A percentile compares a stretch with the other conserved stretches of the same genome.
Evolutionary conservation across 805 yeast genomes (phyloP).

Genomic region (Metschnikowia reukaufii): DNA sequence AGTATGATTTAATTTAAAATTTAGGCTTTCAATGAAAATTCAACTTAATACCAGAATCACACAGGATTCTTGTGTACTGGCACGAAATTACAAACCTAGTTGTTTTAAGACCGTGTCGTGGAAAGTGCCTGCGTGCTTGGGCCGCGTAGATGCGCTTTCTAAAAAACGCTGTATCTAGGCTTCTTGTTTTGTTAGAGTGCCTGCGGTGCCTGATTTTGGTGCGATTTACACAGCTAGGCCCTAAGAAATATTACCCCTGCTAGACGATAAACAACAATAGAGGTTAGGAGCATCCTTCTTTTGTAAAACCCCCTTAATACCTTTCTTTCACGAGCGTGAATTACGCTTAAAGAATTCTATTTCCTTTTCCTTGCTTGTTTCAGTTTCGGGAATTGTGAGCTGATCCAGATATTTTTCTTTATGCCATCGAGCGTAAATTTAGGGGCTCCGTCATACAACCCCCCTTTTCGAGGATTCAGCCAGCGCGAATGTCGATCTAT

Average conservation of each 20-base stretch:
- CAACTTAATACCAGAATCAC: too few species aligned
- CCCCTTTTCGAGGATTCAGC: background rate
- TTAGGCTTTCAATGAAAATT: too few species aligned
- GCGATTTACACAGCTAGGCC: background rate
- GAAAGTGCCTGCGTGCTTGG: background rate
- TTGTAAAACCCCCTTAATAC: background rate
- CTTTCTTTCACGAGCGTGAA: background rate
- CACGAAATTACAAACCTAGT: too few species aligned
- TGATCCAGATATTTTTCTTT: background rate
- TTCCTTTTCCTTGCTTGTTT: background rate
- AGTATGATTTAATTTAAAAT: background rate
- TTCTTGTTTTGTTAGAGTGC: background rate
- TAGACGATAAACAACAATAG: background rate
- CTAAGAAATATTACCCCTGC: background rate
- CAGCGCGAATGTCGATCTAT: background rate
- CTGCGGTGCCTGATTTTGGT: background rate
- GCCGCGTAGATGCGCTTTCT: background rate
- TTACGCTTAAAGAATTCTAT: background rate
- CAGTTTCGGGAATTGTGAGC: background rate
- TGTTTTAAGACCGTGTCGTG: too few species aligned
- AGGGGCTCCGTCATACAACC: background rate
- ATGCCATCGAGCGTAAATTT: background rate
- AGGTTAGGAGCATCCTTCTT: background rate
- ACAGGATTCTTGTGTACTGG: too few species aligned
- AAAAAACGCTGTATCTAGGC: background rate